Evolutionary conservation across 2,329 filamentous ascomycete genomes (phyloP).

Genomic region (Trichoderma sp.): DNA sequence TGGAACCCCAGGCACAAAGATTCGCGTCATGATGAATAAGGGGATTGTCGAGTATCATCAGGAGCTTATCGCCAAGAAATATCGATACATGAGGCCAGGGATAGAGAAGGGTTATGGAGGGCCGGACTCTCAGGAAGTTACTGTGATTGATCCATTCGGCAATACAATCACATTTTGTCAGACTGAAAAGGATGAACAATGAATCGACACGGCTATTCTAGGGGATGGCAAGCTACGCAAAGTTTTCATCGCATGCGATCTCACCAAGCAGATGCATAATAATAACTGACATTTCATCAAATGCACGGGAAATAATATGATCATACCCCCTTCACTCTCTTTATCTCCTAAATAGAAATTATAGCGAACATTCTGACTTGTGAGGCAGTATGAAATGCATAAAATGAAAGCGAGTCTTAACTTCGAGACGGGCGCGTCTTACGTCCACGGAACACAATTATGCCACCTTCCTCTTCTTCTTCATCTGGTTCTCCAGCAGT

Average conservation of each 20-base stretch:
- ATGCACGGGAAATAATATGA: background rate
- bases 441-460: background rate
- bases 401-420: background rate
- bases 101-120: slow-evolving; percentile 20
- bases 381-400: background rate
- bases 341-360: background rate
- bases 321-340: background rate
- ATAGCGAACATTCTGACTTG: background rate
- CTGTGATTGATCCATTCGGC: slow-evolving; percentile 25
- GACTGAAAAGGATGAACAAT: background rate
- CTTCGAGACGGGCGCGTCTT: background rate
- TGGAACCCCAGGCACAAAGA: background rate
- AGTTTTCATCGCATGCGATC: background rate
- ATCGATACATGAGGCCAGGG: slow-evolving; percentile 24
- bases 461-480: background rate
- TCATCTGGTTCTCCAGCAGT: background rate
- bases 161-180: slow-evolving; percentile 23
- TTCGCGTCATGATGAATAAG: background rate
- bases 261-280: background rate
- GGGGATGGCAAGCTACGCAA: background rate
- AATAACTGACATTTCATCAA: background rate
- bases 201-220: too few relatives aligned
- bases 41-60: slow-evolving; percentile 11
- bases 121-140: slow-evolving; percentile 16
- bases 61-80: slow-evolving; percentile 21